Base-by-base conservation (phyloP, 257 asterid genomes). In the Solanum sparsipilum region DNA sequence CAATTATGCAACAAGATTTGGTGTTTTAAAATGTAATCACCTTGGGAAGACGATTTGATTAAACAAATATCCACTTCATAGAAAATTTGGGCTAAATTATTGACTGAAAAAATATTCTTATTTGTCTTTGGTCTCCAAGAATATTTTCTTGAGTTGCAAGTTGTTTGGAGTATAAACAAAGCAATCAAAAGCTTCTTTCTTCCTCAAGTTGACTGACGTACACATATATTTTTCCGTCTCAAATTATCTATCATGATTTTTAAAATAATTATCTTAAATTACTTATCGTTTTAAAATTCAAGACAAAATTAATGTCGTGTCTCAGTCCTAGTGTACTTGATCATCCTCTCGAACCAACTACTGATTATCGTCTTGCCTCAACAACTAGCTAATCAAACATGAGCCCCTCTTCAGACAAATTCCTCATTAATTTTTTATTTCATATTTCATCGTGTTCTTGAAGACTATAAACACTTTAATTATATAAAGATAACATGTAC, bases 141-240 rank as follows among this genome's bases (percentile, higher is more conserved):
- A 81, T 36, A 76, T 76, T 20, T 81, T 81, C 85, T 81, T 81
- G 85, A 68, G 85, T 81, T 27, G 85, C 68, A 81, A 81, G 85
- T 81, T 44, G 41, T 44, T 81, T 81, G 3, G 68, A 46, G 85
- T 81, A 4, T 29, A 81, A 31, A 81, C 29, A 0, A 46, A 81
- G 85, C 68, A 81, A 46, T 81, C 41, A 9, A 79, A 81, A 46
- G 27, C 18, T 74, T 35, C 48, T 9, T 25, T 79, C 65, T 44
- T 81, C 39, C 5, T 27, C 38, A 2, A 15, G 60, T 21, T 73
- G 79, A 18, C 44, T 72, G 2, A 2, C 1, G 27, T n/a, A 7
- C 2, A 1, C 2, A 13, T 13, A 27, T 27, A 52, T 52, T 13
- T 3, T 0, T 13, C 0, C 10, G 10, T 29, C 23, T 29, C 3